phyloP scores from a whole-genome alignment of 108 stramenopile species.

The Poteriospumella lacustris region DNA sequence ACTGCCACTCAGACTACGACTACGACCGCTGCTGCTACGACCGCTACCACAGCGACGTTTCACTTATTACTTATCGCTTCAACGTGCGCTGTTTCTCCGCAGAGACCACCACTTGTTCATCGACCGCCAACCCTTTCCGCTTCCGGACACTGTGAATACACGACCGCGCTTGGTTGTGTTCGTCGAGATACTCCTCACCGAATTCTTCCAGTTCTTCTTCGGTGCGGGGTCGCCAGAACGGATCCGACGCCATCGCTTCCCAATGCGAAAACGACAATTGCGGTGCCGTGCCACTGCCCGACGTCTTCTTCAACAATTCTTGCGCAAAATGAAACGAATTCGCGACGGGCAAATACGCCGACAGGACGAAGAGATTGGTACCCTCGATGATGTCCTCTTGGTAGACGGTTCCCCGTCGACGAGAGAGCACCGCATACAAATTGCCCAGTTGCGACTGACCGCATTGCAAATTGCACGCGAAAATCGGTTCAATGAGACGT shows the following conservation, averaged over 20 bases:
- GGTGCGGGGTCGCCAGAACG: slow-evolving; percentile 84
- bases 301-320: slow-evolving; percentile 69
- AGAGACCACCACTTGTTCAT: slow-evolving; percentile 73
- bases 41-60: too few species aligned
- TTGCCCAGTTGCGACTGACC: slow-evolving; percentile 67
- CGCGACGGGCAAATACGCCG: slow-evolving; percentile 72
- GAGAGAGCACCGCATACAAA: slow-evolving; percentile 70
- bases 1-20: too few species aligned
- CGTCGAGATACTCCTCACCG: slow-evolving; percentile 73
- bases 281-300: slow-evolving; percentile 80
- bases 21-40: too few species aligned
- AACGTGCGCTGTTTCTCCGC: slow-evolving; percentile 85
- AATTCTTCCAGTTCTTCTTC: slow-evolving; percentile 83
- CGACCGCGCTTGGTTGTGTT: slow-evolving; percentile 71
- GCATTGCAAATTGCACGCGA: slow-evolving; percentile 71
- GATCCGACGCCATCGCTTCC: slow-evolving; percentile 73
- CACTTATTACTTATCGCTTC: slow-evolving; percentile 67
- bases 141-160: slow-evolving; percentile 73
- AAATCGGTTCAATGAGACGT: slow-evolving; percentile 71
- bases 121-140: slow-evolving; percentile 73
- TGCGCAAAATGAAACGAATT: slow-evolving; percentile 75
- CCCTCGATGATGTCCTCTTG: slow-evolving; percentile 85
- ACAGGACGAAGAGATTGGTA: slow-evolving; percentile 70
- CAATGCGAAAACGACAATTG: slow-evolving; percentile 76
- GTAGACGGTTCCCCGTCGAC: slow-evolving; percentile 72